Evolutionary conservation across 768 basidiomycete species (phyloP).

Genomic region (Agrocybe chaxingu): DNA sequence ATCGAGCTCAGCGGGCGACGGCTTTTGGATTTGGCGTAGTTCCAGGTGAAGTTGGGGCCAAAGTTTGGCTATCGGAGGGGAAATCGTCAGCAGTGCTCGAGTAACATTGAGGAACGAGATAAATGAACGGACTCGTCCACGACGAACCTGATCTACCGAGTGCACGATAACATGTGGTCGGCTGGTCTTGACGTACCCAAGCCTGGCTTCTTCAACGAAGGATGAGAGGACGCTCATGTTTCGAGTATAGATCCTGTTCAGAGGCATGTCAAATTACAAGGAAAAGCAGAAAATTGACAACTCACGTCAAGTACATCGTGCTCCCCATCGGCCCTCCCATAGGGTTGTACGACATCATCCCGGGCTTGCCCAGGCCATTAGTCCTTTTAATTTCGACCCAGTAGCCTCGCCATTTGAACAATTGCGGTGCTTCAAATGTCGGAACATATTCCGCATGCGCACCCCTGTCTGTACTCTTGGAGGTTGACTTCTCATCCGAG

Average conservation of each 20-base stretch:
- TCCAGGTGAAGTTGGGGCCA: conserved; percentile 37
- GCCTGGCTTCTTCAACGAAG: conserved; percentile 38
- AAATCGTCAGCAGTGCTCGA: neutral
- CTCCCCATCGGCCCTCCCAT: conserved; percentile 12
- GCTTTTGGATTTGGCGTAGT: conserved; percentile 40
- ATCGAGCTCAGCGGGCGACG: conserved; percentile 51
- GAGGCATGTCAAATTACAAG: neutral
- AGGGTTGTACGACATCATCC: conserved; percentile 6
- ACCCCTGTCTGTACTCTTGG: conserved; percentile 12
- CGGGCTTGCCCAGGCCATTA: conserved; percentile 3
- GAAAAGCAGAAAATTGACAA: conserved; percentile 2
- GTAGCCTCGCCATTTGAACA: conserved; percentile 42
- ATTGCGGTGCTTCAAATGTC: conserved; percentile 33
- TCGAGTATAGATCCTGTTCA: conserved; percentile 37
- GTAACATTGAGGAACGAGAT: neutral
- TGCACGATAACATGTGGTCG: conserved; percentile 40
- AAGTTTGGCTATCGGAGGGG: conserved; percentile 28
- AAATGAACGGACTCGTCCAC: neutral
- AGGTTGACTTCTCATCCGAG: neutral
- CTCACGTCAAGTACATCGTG: conserved; percentile 31
- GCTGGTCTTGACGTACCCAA: conserved; percentile 34
- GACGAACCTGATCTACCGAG: conserved; percentile 26
- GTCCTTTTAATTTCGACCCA: conserved; percentile 36
- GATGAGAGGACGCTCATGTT: conserved; percentile 34
- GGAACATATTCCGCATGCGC: conserved; percentile 39